These are phyloP conservation scores for Haplosporangium sp. DNA, from an alignment of 371 early-diverging fungal species.

Conservation along the genomic window DNA sequence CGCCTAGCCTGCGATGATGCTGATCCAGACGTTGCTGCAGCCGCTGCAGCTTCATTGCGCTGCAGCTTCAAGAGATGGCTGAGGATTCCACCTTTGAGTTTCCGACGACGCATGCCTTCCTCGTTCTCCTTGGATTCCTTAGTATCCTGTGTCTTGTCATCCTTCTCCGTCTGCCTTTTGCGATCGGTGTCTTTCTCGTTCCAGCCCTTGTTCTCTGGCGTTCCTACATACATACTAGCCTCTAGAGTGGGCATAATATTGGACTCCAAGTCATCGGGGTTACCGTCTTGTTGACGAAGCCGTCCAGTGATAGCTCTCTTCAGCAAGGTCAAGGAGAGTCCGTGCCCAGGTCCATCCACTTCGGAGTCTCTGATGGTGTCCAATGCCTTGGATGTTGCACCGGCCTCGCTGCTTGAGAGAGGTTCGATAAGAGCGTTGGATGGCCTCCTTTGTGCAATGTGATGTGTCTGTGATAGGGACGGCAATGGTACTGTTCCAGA, in stretches of 20 bases:
- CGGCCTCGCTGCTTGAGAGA: background rate
- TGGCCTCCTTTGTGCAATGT: conserved; percentile 4
- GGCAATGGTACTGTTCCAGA: conserved; percentile 46
- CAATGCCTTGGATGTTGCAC: background rate
- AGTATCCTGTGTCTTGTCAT: background rate
- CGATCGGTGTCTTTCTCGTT: background rate
- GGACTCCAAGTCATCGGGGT: conserved; percentile 23
- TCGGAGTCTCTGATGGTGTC: background rate
- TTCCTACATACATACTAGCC: no score
- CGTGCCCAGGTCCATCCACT: background rate
- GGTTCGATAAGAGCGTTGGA: conserved; percentile 15
- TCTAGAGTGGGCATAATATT: conserved; percentile 7
- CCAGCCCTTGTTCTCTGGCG: no score
- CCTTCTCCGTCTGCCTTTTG: background rate
- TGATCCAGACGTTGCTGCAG: background rate
- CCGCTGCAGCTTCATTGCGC: conserved; percentile 29
- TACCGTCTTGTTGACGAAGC: conserved; percentile 1
- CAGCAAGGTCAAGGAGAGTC: conserved; percentile 12
- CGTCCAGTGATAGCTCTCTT: conserved; percentile 27
- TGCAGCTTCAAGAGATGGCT: conserved; percentile 43
- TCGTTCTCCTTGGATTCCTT: background rate
- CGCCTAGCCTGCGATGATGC: background rate
- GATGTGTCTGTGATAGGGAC: conserved; percentile 11
- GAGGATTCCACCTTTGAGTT: conserved; percentile 45
- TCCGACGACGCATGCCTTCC: conserved; percentile 27